A percentile compares a stretch with the other conserved stretches of the same genome.
Conservation (phyloP, 2,329 filamentous ascomycete species). For the Chrysoporthe cubensis region DNA sequence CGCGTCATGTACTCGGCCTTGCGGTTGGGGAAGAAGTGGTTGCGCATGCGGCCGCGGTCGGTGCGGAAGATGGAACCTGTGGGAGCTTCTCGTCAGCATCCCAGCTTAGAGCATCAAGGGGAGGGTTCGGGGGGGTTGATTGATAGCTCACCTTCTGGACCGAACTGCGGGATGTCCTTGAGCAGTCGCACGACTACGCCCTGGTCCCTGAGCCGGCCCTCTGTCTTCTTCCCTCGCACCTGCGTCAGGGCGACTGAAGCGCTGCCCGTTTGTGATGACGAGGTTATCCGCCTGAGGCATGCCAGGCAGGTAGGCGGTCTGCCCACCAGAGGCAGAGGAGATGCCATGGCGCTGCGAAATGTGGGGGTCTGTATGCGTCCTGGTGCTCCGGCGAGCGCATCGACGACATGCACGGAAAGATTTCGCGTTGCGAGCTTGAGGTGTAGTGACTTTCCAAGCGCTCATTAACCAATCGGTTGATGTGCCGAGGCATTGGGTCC, state of each 20-base stretch:
- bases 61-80: constrained; percentile 40
- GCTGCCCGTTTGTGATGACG: constrained; percentile 27
- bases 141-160: constrained; percentile 40
- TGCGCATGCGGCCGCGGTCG: constrained; percentile 43
- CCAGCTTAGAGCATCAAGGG: not conserved
- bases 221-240: constrained; percentile 43
- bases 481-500: not conserved
- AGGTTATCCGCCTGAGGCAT: constrained; percentile 34
- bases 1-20: constrained; percentile 44
- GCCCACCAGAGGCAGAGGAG: constrained; percentile 30
- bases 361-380: not conserved
- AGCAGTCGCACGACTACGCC: constrained; percentile 50
- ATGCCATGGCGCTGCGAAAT: constrained; percentile 30
- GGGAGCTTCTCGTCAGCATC: not conserved
- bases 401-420: constrained; percentile 3
- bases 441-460: constrained; percentile 12
- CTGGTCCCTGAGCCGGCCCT: constrained; percentile 42
- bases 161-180: constrained; percentile 45
- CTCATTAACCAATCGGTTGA: constrained; percentile 20
- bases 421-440: constrained; percentile 12
- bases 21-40: constrained; percentile 39
- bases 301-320: constrained; percentile 35
- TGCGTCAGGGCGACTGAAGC: constrained; percentile 35
- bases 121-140: constrained; percentile 10
- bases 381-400: not conserved